phyloP scores from a whole-genome alignment of 2,329 filamentous ascomycete genomes.

The Penicillium italicum region DNA sequence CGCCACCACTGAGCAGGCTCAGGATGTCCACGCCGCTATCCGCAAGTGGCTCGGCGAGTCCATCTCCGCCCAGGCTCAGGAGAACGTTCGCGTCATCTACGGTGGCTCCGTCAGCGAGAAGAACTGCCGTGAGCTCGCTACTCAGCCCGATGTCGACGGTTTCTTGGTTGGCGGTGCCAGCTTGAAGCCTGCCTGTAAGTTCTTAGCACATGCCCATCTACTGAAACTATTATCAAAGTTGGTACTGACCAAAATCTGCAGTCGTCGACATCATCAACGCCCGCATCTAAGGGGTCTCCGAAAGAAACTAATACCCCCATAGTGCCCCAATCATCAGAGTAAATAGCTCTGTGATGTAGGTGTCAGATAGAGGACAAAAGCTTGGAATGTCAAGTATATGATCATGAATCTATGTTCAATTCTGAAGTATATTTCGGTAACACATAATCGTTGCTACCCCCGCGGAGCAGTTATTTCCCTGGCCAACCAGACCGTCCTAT shows the following conservation, averaged over 20 bases:
- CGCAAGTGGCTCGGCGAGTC: conserved; percentile 75
- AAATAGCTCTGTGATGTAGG: conserved; percentile 8
- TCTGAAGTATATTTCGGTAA: conserved; percentile 7
- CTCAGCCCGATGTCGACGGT: conserved; percentile 92
- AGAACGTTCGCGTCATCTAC: conserved; percentile 91
- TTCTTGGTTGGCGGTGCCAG: conserved; percentile 96
- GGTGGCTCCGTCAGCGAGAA: conserved; percentile 96
- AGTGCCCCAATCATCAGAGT: conserved; percentile 4
- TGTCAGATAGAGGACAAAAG: conserved; percentile 14
- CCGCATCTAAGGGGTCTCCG: conserved; percentile 42
- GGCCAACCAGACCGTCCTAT: neutral
- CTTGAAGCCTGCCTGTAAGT: conserved; percentile 90
- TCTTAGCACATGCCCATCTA: neutral
- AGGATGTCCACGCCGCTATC: conserved; percentile 91
- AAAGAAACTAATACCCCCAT: conserved; percentile 17
- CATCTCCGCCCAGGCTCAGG: conserved; percentile 72
- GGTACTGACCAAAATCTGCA: conserved; percentile 22
- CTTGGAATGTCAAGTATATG: conserved; percentile 24
- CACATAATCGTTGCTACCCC: neutral
- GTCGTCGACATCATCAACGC: conserved; percentile 69
- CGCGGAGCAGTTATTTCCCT: neutral
- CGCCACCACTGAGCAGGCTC: conserved; percentile 81
- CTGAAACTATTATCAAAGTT: neutral
- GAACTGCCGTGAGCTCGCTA: conserved; percentile 91
- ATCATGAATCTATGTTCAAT: conserved; percentile 30